phyloP scores from a whole-genome alignment of 2,329 filamentous ascomycete species.

The Aspergillus fumigatus region DNA sequence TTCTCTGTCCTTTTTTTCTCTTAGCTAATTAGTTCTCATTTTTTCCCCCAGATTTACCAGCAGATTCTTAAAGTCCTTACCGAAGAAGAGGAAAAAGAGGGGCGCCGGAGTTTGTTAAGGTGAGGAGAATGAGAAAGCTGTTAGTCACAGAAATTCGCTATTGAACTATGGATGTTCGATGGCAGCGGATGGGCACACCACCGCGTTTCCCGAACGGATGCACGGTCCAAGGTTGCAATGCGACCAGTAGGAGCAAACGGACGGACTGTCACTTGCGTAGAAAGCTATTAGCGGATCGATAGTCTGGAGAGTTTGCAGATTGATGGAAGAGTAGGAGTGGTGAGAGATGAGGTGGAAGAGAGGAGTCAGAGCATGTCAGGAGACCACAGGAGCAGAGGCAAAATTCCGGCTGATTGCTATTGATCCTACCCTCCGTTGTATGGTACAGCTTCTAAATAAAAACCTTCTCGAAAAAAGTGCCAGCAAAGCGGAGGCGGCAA shows the following conservation, averaged over 20 bases:
- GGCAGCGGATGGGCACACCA: slow-evolving; percentile 12
- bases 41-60: slow-evolving; percentile 29
- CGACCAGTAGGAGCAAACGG: too few relatives aligned
- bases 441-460: not conserved
- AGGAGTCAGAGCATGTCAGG: not conserved
- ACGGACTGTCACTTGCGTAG: too few relatives aligned
- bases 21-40: slow-evolving; percentile 8
- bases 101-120: slow-evolving; percentile 15
- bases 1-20: not conserved
- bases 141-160: slow-evolving; percentile 30
- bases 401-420: not conserved
- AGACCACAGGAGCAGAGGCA: not conserved
- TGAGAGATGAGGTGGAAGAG: not conserved
- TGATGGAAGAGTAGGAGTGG: too few relatives aligned
- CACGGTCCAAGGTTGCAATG: slow-evolving; percentile 4
- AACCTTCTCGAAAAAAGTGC: not conserved
- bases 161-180: not conserved
- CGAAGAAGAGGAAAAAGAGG: slow-evolving; percentile 11
- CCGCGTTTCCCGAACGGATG: slow-evolving; percentile 11
- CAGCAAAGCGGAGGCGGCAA: not conserved
- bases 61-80: not conserved
- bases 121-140: slow-evolving; percentile 23
- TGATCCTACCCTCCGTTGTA: not conserved
- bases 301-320: too few relatives aligned
- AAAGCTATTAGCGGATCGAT: too few relatives aligned